phyloP scores from a whole-genome alignment of 192 early-diverging fungal species.

The Entomortierella lignicola region DNA sequence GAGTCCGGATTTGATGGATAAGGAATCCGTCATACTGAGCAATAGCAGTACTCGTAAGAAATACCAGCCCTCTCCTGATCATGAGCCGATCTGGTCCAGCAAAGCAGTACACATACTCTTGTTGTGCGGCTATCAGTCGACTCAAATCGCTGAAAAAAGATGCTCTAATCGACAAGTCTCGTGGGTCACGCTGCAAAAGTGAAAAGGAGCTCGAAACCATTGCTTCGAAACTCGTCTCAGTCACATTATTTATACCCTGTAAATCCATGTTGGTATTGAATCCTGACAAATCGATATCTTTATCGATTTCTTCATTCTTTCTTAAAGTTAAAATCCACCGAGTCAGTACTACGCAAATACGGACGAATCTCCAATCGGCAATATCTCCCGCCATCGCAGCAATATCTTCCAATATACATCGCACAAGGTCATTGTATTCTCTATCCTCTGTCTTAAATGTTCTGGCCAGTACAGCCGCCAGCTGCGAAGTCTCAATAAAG shows the following conservation, averaged over 20 bases:
- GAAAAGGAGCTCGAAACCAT: not conserved
- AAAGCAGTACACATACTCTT: not conserved
- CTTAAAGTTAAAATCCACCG: conserved; percentile 2
- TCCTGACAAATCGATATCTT: not conserved
- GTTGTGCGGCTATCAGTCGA: not conserved
- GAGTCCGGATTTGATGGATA: not conserved
- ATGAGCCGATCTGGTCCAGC: conserved; percentile 5
- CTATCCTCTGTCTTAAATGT: not conserved
- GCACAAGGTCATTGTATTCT: not conserved
- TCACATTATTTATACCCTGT: not conserved
- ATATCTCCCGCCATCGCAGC: conserved; percentile 29
- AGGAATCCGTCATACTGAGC: conserved; percentile 2
- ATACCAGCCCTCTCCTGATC: conserved; percentile 10
- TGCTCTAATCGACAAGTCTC: not conserved
- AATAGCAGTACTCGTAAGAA: conserved; percentile 9
- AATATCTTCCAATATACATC: conserved; percentile 12
- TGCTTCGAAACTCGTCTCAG: not conserved
- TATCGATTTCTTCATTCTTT: not conserved
- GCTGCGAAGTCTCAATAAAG: conserved; percentile 6
- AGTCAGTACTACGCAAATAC: conserved; percentile 13
- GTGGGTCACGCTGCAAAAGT: not conserved
- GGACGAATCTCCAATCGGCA: conserved; percentile 29
- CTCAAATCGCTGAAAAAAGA: not conserved
- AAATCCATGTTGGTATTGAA: not conserved
- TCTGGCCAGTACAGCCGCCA: not conserved